phyloP scores from a whole-genome alignment of 148 eudicot genomes.

The Nyssa sinensis region DNA sequence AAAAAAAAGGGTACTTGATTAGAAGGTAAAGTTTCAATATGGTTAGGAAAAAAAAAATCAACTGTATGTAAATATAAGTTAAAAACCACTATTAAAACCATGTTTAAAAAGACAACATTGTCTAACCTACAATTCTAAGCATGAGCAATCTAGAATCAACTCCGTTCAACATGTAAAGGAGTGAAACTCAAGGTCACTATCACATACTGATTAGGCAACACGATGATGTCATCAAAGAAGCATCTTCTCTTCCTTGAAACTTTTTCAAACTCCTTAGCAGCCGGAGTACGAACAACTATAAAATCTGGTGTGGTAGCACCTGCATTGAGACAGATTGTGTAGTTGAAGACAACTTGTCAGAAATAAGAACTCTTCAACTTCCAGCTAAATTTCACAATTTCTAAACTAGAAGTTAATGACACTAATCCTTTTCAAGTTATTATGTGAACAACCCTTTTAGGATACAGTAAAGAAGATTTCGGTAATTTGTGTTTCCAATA shows the following conservation, averaged over 20 bases:
- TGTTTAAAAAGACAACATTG: neutral
- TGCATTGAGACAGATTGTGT: constrained; percentile 26
- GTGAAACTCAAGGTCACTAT: constrained; percentile 1
- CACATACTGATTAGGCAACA: constrained; percentile 60
- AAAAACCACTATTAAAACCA: neutral
- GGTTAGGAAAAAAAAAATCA: no score
- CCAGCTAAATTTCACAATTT: neutral
- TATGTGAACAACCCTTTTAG: neutral
- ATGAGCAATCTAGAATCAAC: neutral
- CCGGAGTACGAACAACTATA: constrained; percentile 63
- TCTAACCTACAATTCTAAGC: neutral
- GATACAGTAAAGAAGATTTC: neutral
- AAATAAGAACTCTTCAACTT: neutral
- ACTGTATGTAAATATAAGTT: no score
- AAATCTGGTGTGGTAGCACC: constrained; percentile 42
- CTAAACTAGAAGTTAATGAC: neutral
- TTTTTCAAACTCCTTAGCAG: constrained; percentile 45
- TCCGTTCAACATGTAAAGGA: neutral
- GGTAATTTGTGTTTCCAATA: neutral
- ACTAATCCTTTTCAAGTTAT: neutral
- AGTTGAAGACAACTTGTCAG: neutral
- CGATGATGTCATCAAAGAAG: constrained; percentile 37
- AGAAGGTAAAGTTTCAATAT: no score
- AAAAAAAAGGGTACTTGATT: no score
- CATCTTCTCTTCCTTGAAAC: constrained; percentile 57